Evolutionary conservation across 495 filamentous ascomycete genomes (phyloP).

Genomic region (Pyronema omphalodes): DNA sequence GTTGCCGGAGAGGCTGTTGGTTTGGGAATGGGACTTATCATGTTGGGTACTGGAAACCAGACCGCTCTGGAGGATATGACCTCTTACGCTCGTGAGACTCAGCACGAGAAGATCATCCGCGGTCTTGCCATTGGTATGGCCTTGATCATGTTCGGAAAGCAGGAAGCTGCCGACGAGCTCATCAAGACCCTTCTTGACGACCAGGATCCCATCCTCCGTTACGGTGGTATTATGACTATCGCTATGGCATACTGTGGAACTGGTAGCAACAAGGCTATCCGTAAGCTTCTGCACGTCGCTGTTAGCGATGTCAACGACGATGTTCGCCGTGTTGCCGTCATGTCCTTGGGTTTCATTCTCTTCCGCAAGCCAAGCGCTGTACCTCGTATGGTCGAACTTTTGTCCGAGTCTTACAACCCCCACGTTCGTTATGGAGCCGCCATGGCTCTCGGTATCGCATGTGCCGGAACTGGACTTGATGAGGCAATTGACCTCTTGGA

Average conservation of each 20-base stretch:
- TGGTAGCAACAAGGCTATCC: constrained; percentile 95
- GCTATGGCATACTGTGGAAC: constrained; percentile 94
- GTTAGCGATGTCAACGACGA: constrained; percentile 98
- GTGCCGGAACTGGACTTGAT: constrained; percentile 87
- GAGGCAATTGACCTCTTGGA: constrained; percentile 94
- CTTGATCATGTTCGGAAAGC: constrained; percentile 90
- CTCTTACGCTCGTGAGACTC: constrained; percentile 90
- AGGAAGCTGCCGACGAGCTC: constrained; percentile 84
- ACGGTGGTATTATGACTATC: constrained; percentile 98
- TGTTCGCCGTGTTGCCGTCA: constrained; percentile 88
- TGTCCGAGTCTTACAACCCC: constrained; percentile 96
- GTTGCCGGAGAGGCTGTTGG: constrained; percentile 95
- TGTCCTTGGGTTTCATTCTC: constrained; percentile 95
- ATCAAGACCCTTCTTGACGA: constrained; percentile 87
- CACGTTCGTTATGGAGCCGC: constrained; percentile 96
- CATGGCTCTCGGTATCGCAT: constrained; percentile 96
- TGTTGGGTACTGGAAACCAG: constrained; percentile 87
- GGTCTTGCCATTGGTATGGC: constrained; percentile 93
- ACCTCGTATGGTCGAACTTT: constrained; percentile 95
- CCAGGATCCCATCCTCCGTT: constrained; percentile 80
- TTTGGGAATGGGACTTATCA: constrained; percentile 86
- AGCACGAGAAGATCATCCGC: constrained; percentile 96
- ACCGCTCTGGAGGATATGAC: constrained; percentile 88
- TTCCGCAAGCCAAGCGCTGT: constrained; percentile 96
- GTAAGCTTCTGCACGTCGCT: constrained; percentile 88